Conservation (phyloP, 257 asterid genomes). For the Buddleja alternifolia region DNA sequence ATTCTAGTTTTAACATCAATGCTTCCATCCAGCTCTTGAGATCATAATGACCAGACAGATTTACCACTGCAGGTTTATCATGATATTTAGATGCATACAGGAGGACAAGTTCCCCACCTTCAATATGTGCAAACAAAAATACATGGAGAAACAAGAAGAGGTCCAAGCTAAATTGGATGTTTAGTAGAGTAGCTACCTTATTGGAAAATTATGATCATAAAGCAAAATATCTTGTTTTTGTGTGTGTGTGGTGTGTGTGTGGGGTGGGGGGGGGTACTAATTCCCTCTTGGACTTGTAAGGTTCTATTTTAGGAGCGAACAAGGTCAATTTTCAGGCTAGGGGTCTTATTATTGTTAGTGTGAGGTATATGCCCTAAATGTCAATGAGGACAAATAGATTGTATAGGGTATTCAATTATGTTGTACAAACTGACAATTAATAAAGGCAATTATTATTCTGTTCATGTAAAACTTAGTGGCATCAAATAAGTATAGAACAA, state of each 20-base stretch:
- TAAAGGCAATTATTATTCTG: too few relatives aligned
- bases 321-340: neutral
- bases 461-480: too few relatives aligned
- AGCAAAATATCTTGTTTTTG: neutral
- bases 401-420: too few relatives aligned
- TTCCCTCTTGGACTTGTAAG: conserved; percentile 4
- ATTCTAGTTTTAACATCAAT: conserved; percentile 56
- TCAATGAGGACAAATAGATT: too few relatives aligned
- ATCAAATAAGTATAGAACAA: too few relatives aligned
- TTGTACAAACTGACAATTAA: too few relatives aligned
- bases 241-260: too few relatives aligned
- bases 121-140: conserved; percentile 29
- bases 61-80: conserved; percentile 66
- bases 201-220: conserved; percentile 10
- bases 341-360: neutral
- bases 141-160: conserved; percentile 4
- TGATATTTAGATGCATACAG: conserved; percentile 80
- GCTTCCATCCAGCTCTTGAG: conserved; percentile 71
- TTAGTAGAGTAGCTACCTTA: neutral
- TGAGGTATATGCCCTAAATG: too few relatives aligned
- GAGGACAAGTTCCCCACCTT: conserved; percentile 80
- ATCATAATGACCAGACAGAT: conserved; percentile 86
- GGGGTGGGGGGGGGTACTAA: conserved; percentile 5
- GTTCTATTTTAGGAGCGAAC: neutral
- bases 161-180: conserved; percentile 9